Evolutionary conservation across 2,329 filamentous ascomycete species (phyloP).

Genomic region (Thelonectria rubi): DNA sequence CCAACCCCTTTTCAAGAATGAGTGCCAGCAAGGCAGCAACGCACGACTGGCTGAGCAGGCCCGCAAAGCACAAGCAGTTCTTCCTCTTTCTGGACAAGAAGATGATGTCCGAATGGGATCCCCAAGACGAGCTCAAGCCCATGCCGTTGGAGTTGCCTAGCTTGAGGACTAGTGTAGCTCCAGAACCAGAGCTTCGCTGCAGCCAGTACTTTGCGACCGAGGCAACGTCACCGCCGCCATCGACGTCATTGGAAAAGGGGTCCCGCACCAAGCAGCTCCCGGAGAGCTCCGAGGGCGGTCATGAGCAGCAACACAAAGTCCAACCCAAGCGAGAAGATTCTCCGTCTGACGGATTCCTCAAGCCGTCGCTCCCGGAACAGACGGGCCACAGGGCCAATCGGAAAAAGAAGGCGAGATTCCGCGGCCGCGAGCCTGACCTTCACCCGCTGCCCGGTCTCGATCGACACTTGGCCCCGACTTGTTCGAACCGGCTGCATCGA

Average conservation of each 20-base stretch:
- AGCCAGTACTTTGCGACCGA: constrained; percentile 33
- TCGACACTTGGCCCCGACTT: constrained; percentile 31
- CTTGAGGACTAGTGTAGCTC: constrained; percentile 28
- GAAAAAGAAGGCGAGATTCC: constrained; percentile 27
- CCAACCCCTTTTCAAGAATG: constrained; percentile 40
- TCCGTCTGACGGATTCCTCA: constrained; percentile 29
- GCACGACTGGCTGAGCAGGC: constrained; percentile 49
- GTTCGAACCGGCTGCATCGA: constrained; percentile 28
- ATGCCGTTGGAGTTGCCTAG: constrained; percentile 48
- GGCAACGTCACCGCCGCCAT: not conserved
- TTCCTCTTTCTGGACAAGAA: constrained; percentile 46
- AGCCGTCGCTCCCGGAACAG: constrained; percentile 11
- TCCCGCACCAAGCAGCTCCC: not conserved
- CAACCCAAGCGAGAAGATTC: constrained; percentile 6
- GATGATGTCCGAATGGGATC: constrained; percentile 41
- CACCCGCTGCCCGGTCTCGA: constrained; percentile 40
- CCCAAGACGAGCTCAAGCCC: constrained; percentile 43
- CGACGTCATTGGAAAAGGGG: not conserved
- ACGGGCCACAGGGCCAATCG: constrained; percentile 16
- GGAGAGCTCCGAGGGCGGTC: not conserved
- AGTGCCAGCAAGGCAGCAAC: constrained; percentile 40
- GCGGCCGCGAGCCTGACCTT: constrained; percentile 28
- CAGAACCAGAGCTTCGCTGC: constrained; percentile 15
- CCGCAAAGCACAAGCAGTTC: constrained; percentile 43
- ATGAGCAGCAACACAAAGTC: not conserved